A percentile compares a stretch with the other conserved stretches of the same genome.
phyloP scores from a whole-genome alignment of 768 basidiomycete genomes.

The Solioccasus polychromus region DNA sequence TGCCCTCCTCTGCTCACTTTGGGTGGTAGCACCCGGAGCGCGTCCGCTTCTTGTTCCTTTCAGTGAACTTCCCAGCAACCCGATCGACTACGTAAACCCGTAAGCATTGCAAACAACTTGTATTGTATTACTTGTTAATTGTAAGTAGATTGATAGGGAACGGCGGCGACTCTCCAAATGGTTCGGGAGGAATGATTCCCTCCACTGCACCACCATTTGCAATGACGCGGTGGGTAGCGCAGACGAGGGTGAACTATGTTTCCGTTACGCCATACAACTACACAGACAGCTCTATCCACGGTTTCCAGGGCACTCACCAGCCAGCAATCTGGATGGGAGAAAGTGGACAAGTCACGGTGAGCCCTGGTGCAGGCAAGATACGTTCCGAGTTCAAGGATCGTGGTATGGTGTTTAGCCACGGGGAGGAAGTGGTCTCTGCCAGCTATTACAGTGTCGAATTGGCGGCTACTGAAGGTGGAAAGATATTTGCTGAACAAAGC shows the following conservation, averaged over 20 bases:
- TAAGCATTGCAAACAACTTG: slow-evolving; percentile 22
- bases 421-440: slow-evolving; percentile 51
- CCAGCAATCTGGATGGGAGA: slow-evolving; percentile 92
- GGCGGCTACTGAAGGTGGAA: slow-evolving; percentile 49
- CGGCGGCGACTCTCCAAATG: slow-evolving; percentile 66
- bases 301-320: slow-evolving; percentile 78
- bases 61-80: slow-evolving; percentile 31
- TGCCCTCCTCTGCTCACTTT: slow-evolving; percentile 12
- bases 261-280: slow-evolving; percentile 71
- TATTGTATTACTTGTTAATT: not conserved
- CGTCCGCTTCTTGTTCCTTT: slow-evolving; percentile 12
- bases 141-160: slow-evolving; percentile 60
- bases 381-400: slow-evolving; percentile 56
- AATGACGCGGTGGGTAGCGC: slow-evolving; percentile 85
- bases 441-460: slow-evolving; percentile 58
- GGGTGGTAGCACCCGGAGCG: slow-evolving; percentile 11
- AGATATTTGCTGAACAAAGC: slow-evolving; percentile 55
- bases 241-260: slow-evolving; percentile 74
- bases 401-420: slow-evolving; percentile 50
- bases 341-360: slow-evolving; percentile 59
- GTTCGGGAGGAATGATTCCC: slow-evolving; percentile 76
- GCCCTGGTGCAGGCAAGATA: slow-evolving; percentile 53
- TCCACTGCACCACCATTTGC: slow-evolving; percentile 77
- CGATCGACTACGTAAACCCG: slow-evolving; percentile 48
- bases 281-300: slow-evolving; percentile 58